phyloP scores from a whole-genome alignment of 2,329 filamentous ascomycete species.

The Phialemoniopsis sp. region DNA sequence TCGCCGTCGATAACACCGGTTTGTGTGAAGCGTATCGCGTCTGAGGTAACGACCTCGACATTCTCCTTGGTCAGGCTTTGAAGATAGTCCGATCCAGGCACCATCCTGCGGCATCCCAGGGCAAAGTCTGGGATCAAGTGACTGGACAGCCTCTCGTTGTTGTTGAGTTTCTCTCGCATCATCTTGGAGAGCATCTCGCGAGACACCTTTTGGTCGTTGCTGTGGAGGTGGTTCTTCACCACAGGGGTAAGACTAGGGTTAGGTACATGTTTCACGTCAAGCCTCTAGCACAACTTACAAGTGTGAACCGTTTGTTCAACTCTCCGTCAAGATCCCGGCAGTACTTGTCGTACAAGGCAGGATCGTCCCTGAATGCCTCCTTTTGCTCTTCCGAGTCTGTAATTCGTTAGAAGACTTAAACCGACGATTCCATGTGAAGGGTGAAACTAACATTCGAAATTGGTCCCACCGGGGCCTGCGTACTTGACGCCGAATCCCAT shows the following conservation, averaged over 20 bases:
- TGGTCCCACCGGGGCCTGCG: conserved; percentile 4
- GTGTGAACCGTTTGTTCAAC: conserved; percentile 7
- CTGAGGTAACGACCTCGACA: conserved; percentile 33
- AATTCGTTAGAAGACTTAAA: background rate
- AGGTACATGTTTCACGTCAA: no score
- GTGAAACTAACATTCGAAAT: background rate
- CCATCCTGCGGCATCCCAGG: conserved; percentile 33
- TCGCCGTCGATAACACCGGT: conserved; percentile 22
- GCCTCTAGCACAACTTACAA: background rate
- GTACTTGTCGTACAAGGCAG: conserved; percentile 4
- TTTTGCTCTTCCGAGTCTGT: no score
- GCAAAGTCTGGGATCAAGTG: conserved; percentile 2
- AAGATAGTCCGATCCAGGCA: conserved; percentile 36
- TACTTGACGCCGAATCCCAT: background rate
- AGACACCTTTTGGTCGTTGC: conserved; percentile 1
- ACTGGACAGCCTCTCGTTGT: background rate
- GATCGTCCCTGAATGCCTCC: background rate
- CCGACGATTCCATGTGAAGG: background rate
- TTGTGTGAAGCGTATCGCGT: conserved; percentile 27
- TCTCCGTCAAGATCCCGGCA: conserved; percentile 6
- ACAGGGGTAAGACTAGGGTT: no score
- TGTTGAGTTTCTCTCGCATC: background rate
- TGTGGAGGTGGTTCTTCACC: background rate
- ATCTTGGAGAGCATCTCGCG: background rate
- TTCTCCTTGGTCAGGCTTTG: conserved; percentile 37